Conservation (phyloP, 805 yeast species). For the Sugiyamaella smithiae region DNA sequence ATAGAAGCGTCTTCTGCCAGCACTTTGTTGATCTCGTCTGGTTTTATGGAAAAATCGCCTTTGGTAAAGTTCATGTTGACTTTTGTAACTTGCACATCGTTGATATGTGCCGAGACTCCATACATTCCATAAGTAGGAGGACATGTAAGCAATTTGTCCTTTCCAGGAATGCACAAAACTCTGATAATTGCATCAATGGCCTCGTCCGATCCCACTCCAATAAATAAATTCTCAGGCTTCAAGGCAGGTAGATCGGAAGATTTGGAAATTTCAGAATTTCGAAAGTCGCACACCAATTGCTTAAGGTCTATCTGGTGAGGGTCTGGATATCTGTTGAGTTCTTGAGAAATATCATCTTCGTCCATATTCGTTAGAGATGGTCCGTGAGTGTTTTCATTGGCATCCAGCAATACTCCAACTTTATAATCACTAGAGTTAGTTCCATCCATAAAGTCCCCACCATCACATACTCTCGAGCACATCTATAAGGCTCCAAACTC, state of each 20-base stretch:
- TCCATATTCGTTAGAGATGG: slow-evolving; percentile 58
- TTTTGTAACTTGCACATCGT: slow-evolving; percentile 74
- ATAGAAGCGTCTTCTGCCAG: slow-evolving; percentile 57
- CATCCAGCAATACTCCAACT: slow-evolving; percentile 85
- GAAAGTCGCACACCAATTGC: slow-evolving; percentile 61
- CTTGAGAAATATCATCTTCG: slow-evolving; percentile 46
- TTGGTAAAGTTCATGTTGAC: slow-evolving; percentile 63
- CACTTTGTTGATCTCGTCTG: slow-evolving; percentile 50
- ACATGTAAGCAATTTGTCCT: slow-evolving; percentile 76
- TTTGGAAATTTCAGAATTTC: slow-evolving; percentile 46
- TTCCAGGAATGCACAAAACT: slow-evolving; percentile 77
- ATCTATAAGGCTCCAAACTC: slow-evolving; percentile 82
- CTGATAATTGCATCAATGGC: slow-evolving; percentile 86
- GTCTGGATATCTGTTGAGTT: slow-evolving; percentile 91
- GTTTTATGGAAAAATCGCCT: slow-evolving; percentile 57
- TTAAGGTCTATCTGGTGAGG: slow-evolving; percentile 87
- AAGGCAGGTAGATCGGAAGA: slow-evolving; percentile 32
- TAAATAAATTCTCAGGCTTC: slow-evolving; percentile 67
- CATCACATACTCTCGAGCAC: slow-evolving; percentile 74
- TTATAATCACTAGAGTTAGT: slow-evolving; percentile 59
- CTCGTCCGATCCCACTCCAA: slow-evolving; percentile 98
- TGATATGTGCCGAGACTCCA: slow-evolving; percentile 82
- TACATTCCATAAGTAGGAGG: slow-evolving; percentile 99
- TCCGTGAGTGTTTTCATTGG: slow-evolving; percentile 94
- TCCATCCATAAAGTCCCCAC: neutral